Conservation (phyloP, 2,329 filamentous ascomycete genomes). For the Fusarium hainanense region DNA sequence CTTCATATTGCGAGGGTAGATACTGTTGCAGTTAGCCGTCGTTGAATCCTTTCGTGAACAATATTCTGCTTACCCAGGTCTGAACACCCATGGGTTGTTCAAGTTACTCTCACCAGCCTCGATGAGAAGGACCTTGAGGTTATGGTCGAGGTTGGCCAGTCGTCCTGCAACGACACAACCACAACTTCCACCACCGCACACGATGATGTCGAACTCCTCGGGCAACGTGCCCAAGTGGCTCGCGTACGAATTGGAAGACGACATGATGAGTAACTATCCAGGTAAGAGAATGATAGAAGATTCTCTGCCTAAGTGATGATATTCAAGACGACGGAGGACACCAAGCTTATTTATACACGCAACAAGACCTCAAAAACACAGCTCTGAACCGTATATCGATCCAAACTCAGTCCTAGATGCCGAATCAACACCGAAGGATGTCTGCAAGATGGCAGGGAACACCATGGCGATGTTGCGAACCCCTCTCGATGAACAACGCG, state of each 20-base stretch:
- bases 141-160: constrained; percentile 80
- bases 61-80: no score
- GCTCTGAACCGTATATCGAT: neutral
- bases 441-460: constrained; percentile 18
- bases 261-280: constrained; percentile 34
- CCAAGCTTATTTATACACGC: constrained; percentile 24
- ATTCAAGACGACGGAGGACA: neutral
- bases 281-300: neutral
- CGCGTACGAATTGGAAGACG: constrained; percentile 32
- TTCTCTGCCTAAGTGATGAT: neutral
- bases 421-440: constrained; percentile 37
- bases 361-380: neutral
- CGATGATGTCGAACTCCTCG: constrained; percentile 84
- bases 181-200: constrained; percentile 78
- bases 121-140: constrained; percentile 75
- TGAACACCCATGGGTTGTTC: constrained; percentile 83
- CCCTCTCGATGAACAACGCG: constrained; percentile 38
- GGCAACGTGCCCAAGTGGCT: constrained; percentile 58
- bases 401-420: constrained; percentile 26
- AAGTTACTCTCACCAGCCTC: constrained; percentile 78
- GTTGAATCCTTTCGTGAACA: no score
- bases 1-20: constrained; percentile 83
- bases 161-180: constrained; percentile 70
- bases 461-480: constrained; percentile 30
- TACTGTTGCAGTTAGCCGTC: constrained; percentile 42